These are phyloP conservation scores for Echria macrotheca DNA, from an alignment of 495 filamentous ascomycete species.

Conservation along the genomic window DNA sequence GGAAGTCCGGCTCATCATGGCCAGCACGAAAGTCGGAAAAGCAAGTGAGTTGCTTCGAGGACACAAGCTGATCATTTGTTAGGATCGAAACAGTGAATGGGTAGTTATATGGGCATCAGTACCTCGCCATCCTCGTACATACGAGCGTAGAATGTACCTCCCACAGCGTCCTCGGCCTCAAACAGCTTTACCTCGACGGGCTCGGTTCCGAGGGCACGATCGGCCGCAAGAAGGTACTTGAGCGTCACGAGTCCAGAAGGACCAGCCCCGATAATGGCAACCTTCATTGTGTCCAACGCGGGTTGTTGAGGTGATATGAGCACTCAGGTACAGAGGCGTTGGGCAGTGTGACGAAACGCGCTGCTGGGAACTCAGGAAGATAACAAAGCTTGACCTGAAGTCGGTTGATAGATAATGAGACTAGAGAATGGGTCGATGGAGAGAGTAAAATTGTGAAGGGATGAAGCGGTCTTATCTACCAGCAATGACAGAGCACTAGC, in stretches of 20 bases:
- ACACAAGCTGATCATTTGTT: slow-evolving; percentile 28
- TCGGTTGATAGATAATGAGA: too few species aligned
- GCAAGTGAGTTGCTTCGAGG: slow-evolving; percentile 35
- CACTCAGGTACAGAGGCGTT: neutral
- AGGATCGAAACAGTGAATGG: neutral
- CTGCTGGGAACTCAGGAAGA: too few species aligned
- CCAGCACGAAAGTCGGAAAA: slow-evolving; percentile 36
- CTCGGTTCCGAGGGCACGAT: slow-evolving; percentile 22
- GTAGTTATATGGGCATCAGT: neutral
- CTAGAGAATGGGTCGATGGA: too few species aligned
- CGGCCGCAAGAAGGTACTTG: slow-evolving; percentile 36
- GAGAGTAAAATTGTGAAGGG: too few species aligned
- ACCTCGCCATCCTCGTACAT: slow-evolving; percentile 36
- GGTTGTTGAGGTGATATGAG: neutral
- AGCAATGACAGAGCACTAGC: too few species aligned
- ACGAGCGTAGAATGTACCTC: slow-evolving; percentile 28
- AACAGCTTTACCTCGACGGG: slow-evolving; percentile 32
- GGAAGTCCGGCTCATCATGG: slow-evolving; percentile 30
- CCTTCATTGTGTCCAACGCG: slow-evolving; percentile 13
- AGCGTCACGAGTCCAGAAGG: slow-evolving; percentile 42
- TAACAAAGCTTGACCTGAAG: too few species aligned
- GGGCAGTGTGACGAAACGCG: neutral
- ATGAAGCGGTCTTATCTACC: too few species aligned
- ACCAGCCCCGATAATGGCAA: slow-evolving; percentile 41
- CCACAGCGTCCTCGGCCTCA: slow-evolving; percentile 19